Base-by-base conservation (phyloP, 257 asterid species). In the Nicotiana sylvestris region DNA sequence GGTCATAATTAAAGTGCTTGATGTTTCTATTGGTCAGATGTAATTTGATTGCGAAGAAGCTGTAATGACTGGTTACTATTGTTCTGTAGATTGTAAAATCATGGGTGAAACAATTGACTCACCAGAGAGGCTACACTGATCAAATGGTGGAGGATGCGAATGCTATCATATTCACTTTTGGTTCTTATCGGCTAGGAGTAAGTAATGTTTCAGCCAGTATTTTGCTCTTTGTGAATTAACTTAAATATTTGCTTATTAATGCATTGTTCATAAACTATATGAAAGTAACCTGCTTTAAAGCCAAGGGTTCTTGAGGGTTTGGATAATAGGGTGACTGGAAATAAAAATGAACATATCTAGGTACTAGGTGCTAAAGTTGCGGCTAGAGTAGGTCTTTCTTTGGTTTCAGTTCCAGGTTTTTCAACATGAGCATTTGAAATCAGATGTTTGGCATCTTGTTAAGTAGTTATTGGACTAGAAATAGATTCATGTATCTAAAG, bases 131-230 rank as follows among this genome's bases (percentile, higher is more conserved):
- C 62, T 84, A 86, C 57, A n/a, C 76, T 53, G 91, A 88, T 69
- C 88, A 88, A 85, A 56, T 84, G 88, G 89, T 84, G 53, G 87
- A 82, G 16, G 91, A 88, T 82, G 91, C 91, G 49, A 88, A 88
- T 84, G 88, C 91, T 67, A 82, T 86, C 85, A 86, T 88, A 86
- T 85, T 86, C 67, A 88, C 91, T 18, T 88, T 84, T 69, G 91
- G 91, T 61, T 88, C 91, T 81, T 88, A 86, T 46, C 88, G 87
- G n/a, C 72, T 88, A 62, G 77, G 77, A 69, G 77, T 39, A 69
- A 69, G 77, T 69, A n/a, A n/a, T 49, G 21, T 37, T 39, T 69
- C 77, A 69, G 77, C 77, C 77, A 2, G 7, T 43, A 43, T 70
- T 43, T 43, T 18, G 18, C 39, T 68, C 18, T 9, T 35, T 37